Conservation (phyloP, 768 basidiomycete genomes). For the Galerina sulciceps region DNA sequence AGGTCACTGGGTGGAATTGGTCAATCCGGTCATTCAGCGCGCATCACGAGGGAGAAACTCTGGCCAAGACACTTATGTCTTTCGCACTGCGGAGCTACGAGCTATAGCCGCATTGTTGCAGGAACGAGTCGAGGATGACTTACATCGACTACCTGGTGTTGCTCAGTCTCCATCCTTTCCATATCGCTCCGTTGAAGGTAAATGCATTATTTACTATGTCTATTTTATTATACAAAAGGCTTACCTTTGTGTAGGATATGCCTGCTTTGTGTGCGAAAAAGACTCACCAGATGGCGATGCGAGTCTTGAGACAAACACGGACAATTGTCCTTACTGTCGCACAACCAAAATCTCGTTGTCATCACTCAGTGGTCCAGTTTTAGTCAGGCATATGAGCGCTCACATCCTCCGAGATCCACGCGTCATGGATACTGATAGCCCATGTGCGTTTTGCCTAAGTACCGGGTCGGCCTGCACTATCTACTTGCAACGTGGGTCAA, state of each 20-base stretch:
- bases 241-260: no score
- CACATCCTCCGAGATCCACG: constrained; percentile 11
- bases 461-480: neutral
- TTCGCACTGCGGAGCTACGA: neutral
- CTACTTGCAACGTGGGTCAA: neutral
- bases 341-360: no score
- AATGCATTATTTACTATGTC: no score
- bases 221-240: no score
- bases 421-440: neutral
- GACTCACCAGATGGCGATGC: no score
- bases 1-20: constrained; percentile 8
- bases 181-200: constrained; percentile 10
- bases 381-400: constrained; percentile 11
- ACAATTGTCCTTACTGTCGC: no score
- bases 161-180: constrained; percentile 6
- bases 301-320: no score
- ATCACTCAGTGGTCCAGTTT: no score
- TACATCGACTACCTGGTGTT: constrained; percentile 2
- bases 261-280: no score
- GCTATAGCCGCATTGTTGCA: constrained; percentile 1
- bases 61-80: constrained; percentile 11
- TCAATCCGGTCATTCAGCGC: constrained; percentile 7
- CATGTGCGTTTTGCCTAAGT: constrained; percentile 11
- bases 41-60: neutral
- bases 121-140: neutral